These are phyloP conservation scores for Oxyria digyna DNA, from an alignment of 148 eudicot species.

Conservation along the genomic window DNA sequence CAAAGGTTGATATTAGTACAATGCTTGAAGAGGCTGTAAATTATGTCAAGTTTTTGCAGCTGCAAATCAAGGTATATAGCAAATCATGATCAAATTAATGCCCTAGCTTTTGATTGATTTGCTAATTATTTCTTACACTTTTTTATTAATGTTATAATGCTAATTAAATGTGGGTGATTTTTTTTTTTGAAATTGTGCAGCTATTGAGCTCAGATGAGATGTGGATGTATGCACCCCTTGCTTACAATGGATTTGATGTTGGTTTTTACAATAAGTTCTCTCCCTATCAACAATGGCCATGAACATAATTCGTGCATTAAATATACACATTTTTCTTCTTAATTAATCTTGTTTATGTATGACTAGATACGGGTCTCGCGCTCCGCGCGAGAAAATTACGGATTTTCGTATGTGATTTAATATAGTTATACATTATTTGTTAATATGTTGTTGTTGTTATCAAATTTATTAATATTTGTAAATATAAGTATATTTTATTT, in stretches of 20 bases:
- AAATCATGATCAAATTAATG: background rate
- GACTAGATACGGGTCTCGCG: no score
- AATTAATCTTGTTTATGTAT: background rate
- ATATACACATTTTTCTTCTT: background rate
- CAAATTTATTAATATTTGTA: no score
- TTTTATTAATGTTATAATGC: background rate
- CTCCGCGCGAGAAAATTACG: no score
- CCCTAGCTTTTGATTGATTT: background rate
- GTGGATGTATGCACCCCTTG: slow-evolving; percentile 72
- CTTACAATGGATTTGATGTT: slow-evolving; percentile 58
- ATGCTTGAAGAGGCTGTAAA: slow-evolving; percentile 65
- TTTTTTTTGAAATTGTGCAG: slow-evolving; percentile 14
- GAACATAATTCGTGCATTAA: background rate
- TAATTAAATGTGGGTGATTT: background rate
- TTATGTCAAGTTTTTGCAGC: slow-evolving; percentile 54
- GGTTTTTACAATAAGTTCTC: slow-evolving; percentile 26
- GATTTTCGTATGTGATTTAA: no score
- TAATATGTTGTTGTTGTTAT: no score
- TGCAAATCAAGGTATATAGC: slow-evolving; percentile 34
- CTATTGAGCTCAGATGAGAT: slow-evolving; percentile 63
- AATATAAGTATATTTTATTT: no score
- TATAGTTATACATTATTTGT: no score
- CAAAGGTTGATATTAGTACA: slow-evolving; percentile 69
- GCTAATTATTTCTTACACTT: background rate
- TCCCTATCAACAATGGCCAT: background rate